Evolutionary conservation across 176 grass and related monocot genomes (phyloP).

Genomic region (Aegilops speltoides): DNA sequence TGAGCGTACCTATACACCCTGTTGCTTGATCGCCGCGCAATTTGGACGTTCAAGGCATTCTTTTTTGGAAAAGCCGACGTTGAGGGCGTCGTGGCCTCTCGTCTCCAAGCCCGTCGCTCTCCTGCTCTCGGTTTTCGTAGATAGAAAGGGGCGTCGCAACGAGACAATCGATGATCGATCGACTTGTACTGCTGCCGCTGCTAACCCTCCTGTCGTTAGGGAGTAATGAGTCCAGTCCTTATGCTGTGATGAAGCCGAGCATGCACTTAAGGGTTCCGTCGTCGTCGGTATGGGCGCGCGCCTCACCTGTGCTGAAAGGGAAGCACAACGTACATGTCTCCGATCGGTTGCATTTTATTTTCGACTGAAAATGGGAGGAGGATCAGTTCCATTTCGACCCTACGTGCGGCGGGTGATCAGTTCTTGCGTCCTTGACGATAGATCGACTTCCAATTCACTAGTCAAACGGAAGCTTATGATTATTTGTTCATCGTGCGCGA

Average conservation of each 20-base stretch:
- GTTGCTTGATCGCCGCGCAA: neutral
- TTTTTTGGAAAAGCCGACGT: no score
- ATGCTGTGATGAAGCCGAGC: neutral
- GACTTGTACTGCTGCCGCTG: neutral
- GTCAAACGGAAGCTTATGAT: neutral
- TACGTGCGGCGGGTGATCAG: no score
- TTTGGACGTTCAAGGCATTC: neutral
- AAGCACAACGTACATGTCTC: neutral
- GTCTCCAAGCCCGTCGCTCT: neutral
- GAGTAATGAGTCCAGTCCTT: neutral
- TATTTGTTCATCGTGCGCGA: neutral
- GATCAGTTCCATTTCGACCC: no score
- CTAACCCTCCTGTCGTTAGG: neutral
- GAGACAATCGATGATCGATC: neutral
- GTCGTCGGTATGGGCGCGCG: neutral
- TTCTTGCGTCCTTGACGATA: no score
- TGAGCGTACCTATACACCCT: neutral
- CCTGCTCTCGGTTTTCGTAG: neutral
- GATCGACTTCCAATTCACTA: neutral
- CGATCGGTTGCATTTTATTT: no score
- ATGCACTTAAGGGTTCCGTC: neutral
- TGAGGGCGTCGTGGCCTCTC: neutral
- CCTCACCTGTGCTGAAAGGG: neutral
- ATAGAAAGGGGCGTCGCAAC: neutral
- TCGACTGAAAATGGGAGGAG: no score